phyloP scores from a whole-genome alignment of 1,139 yeast species.

The Saccharomycopsis phalli region DNA sequence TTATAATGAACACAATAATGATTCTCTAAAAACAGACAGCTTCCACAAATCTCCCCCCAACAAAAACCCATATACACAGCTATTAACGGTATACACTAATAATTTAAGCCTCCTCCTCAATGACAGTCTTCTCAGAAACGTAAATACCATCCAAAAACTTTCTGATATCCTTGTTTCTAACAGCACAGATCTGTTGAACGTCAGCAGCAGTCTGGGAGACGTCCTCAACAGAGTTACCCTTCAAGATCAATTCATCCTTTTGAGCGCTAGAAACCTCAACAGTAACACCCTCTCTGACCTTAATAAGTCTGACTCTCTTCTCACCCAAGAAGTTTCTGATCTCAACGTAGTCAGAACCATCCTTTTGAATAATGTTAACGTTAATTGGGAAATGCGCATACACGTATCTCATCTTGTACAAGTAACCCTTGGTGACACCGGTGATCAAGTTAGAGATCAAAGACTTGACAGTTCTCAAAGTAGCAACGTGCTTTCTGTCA shows the following conservation, averaged over 20 bases:
- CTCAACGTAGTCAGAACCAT: slow-evolving; percentile 74
- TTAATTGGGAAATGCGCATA: slow-evolving; percentile 99
- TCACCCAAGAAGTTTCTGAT: slow-evolving; percentile 99
- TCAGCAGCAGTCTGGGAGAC: slow-evolving; percentile 99
- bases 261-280: slow-evolving; percentile 72
- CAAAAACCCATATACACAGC: slow-evolving; percentile 25
- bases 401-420: slow-evolving; percentile 99
- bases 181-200: slow-evolving; percentile 96
- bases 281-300: slow-evolving; percentile 81
- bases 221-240: slow-evolving; percentile 96
- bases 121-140: slow-evolving; percentile 92
- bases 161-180: slow-evolving; percentile 99
- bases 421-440: slow-evolving; percentile 99
- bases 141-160: slow-evolving; percentile 99
- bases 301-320: slow-evolving; percentile 86
- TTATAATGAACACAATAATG: slow-evolving; percentile 46
- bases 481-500: slow-evolving; percentile 99
- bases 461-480: slow-evolving; percentile 97
- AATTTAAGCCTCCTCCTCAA: slow-evolving; percentile 37
- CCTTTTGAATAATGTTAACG: slow-evolving; percentile 76
- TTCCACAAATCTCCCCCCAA: slow-evolving; percentile 4
- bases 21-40: slow-evolving; percentile 30
- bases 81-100: slow-evolving; percentile 20
- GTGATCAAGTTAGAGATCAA: slow-evolving; percentile 87
- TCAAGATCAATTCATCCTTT: slow-evolving; percentile 89